Evolutionary conservation across 306 rosid species (phyloP).

Genomic region (Parietaria judaica): DNA sequence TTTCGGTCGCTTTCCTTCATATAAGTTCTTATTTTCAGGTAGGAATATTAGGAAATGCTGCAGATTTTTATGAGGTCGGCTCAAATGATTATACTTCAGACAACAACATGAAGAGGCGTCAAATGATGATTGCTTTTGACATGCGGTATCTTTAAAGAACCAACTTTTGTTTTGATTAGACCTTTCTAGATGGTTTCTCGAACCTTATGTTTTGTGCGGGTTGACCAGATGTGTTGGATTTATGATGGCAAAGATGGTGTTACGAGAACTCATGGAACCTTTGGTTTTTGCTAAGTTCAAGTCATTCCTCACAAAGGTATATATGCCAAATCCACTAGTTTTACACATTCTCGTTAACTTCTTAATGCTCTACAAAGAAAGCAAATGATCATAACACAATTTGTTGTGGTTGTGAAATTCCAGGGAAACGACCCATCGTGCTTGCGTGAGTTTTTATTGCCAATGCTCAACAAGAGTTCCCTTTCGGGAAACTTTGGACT

Average conservation of each 20-base stretch:
- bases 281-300: slow-evolving; percentile 60
- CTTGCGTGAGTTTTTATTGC: slow-evolving; percentile 71
- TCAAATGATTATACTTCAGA: slow-evolving; percentile 42
- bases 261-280: slow-evolving; percentile 95
- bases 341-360: not conserved
- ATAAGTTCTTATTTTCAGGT: slow-evolving; percentile 43
- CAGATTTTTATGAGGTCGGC: slow-evolving; percentile 63
- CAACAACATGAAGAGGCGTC: slow-evolving; percentile 66
- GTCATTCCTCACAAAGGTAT: slow-evolving; percentile 79
- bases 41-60: slow-evolving; percentile 89
- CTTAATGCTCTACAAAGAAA: not conserved
- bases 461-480: slow-evolving; percentile 53
- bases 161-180: slow-evolving; percentile 3
- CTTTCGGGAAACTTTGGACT: slow-evolving; percentile 66
- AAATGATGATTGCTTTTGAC: slow-evolving; percentile 99
- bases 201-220: slow-evolving; percentile 12
- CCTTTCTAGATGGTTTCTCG: slow-evolving; percentile 10
- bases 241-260: slow-evolving; percentile 92
- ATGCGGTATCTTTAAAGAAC: slow-evolving; percentile 59
- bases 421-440: slow-evolving; percentile 97
- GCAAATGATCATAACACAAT: slow-evolving; percentile 7
- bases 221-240: slow-evolving; percentile 76
- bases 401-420: slow-evolving; percentile 27
- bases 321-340: slow-evolving; percentile 3
- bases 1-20: not conserved